Conservation (phyloP, 257 asterid genomes). For the Gentiana straminea region DNA sequence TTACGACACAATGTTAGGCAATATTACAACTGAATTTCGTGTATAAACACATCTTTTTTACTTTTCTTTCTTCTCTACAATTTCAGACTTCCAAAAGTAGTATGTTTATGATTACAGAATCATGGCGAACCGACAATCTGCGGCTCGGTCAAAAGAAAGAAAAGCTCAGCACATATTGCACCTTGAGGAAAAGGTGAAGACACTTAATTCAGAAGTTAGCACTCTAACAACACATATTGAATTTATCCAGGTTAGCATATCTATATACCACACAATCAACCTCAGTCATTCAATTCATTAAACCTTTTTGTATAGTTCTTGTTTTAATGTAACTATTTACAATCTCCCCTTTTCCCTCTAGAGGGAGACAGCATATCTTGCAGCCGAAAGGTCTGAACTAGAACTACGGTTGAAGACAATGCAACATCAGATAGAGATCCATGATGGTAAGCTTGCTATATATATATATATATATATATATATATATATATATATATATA, state of each 20-base stretch:
- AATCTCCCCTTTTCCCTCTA: not conserved
- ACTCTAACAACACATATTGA: constrained; percentile 7
- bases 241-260: constrained; percentile 12
- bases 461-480: not conserved
- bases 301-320: not conserved
- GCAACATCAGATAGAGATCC: constrained; percentile 6
- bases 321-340: not conserved
- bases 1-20: not conserved
- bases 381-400: constrained; percentile 10
- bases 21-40: too few relatives aligned
- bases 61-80: not conserved
- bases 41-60: not conserved
- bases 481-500: not conserved
- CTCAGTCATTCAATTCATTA: not conserved
- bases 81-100: too few relatives aligned
- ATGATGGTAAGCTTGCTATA: constrained; percentile 4
- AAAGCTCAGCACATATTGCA: constrained; percentile 11
- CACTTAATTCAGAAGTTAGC: constrained; percentile 9
- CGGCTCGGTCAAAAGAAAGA: constrained; percentile 22
- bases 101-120: constrained; percentile 5
- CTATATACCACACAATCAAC: not conserved
- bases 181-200: constrained; percentile 12
- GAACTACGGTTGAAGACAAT: constrained; percentile 9
- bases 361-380: constrained; percentile 11
- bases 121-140: constrained; percentile 18